Base-by-base conservation (phyloP, 768 basidiomycete species). In the Lactifluus subvellereus region DNA sequence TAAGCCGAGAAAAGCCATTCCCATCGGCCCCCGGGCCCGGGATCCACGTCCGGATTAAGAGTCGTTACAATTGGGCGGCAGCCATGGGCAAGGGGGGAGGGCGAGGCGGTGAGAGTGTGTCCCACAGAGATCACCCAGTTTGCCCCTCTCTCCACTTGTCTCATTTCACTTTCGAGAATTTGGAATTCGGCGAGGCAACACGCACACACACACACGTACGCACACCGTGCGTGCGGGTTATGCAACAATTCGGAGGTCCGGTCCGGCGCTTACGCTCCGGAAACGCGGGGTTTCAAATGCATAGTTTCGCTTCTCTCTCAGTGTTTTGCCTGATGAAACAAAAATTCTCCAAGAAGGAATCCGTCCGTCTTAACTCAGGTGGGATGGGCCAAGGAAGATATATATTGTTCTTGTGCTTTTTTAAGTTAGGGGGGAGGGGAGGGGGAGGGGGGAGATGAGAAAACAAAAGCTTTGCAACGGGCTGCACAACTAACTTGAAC, bases 231-330 rank as follows among this genome's bases (percentile, higher is more conserved):
- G 5, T 20, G 45, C 8, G 0, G 45, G 5, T 20, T n/a, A n/a
- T 47, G 45, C n/a, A 47, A 37, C 4, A 9, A n/a, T 49, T 58
- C 57, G 59, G 45, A 32, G 22, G 18, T 47, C 45, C 59, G 59
- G 59, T 54, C 52, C 59, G 59, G 48, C n/a, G 18, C 20, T 10
- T n/a, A 42, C 40, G 30, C 30, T 56, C 42, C 18, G 27, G 27
- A 27, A 27, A 27, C 27, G 27, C 27, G 27, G 27, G 27, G 57
- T 51, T 59, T 51, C 38, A 59, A 47, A 37, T 37, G 35, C 6
- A 37, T 43, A 6, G 11, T 16, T 43, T 18, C 27, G 27, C 27
- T 27, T 27, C 27, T 27, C 27, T 27, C 27, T 27, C 13, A 40
- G 42, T 16, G 16, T 18, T 18, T 7, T 7, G 16, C 16, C 42